phyloP scores from a whole-genome alignment of 495 filamentous ascomycete species.

The Lophiotrema nucula region DNA sequence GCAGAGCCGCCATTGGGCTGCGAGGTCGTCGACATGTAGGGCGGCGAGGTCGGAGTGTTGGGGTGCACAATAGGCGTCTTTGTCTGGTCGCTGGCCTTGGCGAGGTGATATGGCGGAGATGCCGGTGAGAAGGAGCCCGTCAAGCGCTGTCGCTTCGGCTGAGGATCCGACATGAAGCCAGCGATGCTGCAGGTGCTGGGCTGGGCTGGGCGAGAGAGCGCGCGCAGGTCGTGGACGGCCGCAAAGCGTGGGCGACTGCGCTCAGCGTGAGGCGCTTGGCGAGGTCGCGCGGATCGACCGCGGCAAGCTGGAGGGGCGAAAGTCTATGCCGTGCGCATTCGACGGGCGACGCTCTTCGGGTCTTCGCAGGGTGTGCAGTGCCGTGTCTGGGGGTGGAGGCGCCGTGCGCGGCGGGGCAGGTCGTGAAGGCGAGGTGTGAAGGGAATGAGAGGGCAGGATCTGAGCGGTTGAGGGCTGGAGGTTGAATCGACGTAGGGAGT shows the following conservation, averaged over 20 bases:
- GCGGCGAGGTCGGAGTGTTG: slow-evolving; percentile 44
- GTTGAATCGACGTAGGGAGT: slow-evolving; percentile 5
- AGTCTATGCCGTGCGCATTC: slow-evolving; percentile 24
- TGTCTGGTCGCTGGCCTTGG: slow-evolving; percentile 34
- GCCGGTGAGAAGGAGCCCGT: slow-evolving; percentile 41
- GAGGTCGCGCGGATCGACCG: slow-evolving; percentile 13
- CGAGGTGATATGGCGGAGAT: slow-evolving; percentile 38
- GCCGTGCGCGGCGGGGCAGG: slow-evolving; percentile 15
- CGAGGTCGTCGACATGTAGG: slow-evolving; percentile 34
- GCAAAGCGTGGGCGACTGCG: slow-evolving; percentile 17
- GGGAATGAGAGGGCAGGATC: slow-evolving; percentile 9
- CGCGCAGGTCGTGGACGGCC: not conserved
- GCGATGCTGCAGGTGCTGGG: not conserved
- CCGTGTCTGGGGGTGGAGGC: slow-evolving; percentile 1
- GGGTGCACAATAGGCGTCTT: slow-evolving; percentile 36
- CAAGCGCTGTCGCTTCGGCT: slow-evolving; percentile 36
- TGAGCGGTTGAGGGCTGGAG: not conserved
- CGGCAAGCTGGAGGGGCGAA: slow-evolving; percentile 19
- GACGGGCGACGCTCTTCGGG: not conserved
- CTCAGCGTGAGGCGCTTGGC: slow-evolving; percentile 19
- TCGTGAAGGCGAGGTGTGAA: slow-evolving; percentile 16
- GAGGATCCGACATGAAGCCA: slow-evolving; percentile 38
- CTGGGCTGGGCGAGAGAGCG: not conserved
- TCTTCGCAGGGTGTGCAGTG: not conserved
- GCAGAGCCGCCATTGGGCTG: slow-evolving; percentile 35